phyloP scores from a whole-genome alignment of 208 protist species.

The Trypanosoma avium region DNA sequence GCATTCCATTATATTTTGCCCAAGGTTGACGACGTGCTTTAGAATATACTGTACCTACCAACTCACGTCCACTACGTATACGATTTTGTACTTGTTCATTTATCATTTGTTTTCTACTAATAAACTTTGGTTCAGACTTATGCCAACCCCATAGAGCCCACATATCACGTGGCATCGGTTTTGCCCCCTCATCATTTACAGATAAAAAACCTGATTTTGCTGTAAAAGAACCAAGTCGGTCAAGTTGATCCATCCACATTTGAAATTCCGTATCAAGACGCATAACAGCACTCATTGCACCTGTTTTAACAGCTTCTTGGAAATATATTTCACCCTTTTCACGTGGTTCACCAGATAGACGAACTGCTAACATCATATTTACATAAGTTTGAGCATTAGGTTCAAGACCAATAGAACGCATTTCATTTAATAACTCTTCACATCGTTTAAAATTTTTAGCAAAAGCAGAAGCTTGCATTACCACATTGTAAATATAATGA shows the following conservation, averaged over 20 bases:
- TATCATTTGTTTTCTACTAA: slow-evolving; percentile 62
- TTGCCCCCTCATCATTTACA: slow-evolving; percentile 81
- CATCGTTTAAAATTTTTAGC: slow-evolving; percentile 70
- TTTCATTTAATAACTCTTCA: slow-evolving; percentile 68
- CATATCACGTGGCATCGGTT: slow-evolving; percentile 85
- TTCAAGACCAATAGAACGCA: slow-evolving; percentile 66
- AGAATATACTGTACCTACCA: slow-evolving; percentile 81
- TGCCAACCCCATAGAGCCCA: slow-evolving; percentile 90
- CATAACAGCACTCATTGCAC: slow-evolving; percentile 69
- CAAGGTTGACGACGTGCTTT: slow-evolving; percentile 79
- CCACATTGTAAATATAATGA: slow-evolving; percentile 91
- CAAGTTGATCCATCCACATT: slow-evolving; percentile 92
- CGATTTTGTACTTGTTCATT: slow-evolving; percentile 64
- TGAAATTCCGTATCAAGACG: slow-evolving; percentile 87
- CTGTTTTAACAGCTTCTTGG: slow-evolving; percentile 56
- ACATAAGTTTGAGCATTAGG: slow-evolving; percentile 90
- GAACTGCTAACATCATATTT: slow-evolving; percentile 90
- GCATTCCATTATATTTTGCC: slow-evolving; percentile 82
- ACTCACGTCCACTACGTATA: slow-evolving; percentile 56
- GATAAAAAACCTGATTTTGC: slow-evolving; percentile 62
- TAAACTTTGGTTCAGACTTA: slow-evolving; percentile 80
- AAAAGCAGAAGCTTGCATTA: slow-evolving; percentile 90
- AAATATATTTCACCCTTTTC: slow-evolving; percentile 77
- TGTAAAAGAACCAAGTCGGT: slow-evolving; percentile 88
- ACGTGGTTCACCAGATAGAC: slow-evolving; percentile 47